phyloP scores from a whole-genome alignment of 2,329 filamentous ascomycete genomes.

The Calonectria pseudoturangicola region DNA sequence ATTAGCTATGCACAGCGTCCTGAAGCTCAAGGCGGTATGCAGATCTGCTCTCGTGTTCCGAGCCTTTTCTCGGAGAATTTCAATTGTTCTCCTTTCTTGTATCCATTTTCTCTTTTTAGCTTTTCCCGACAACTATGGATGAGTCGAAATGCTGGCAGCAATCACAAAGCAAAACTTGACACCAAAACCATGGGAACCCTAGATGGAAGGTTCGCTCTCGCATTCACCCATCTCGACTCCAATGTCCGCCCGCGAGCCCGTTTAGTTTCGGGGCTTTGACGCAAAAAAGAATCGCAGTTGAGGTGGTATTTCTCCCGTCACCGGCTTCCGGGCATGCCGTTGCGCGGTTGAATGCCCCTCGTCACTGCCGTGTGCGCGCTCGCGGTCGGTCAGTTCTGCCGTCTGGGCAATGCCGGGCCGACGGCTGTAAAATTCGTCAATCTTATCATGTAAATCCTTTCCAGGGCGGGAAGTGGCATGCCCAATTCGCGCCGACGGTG shows the following conservation, averaged over 20 bases:
- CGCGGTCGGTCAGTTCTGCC: background rate
- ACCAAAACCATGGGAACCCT: conserved; percentile 3
- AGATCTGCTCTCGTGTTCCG: no score
- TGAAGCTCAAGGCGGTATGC: no score
- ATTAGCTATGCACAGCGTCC: background rate
- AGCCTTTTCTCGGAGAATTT: no score
- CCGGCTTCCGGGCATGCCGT: conserved; percentile 8
- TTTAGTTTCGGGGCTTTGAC: background rate
- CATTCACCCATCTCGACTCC: background rate
- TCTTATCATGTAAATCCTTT: conserved; percentile 28
- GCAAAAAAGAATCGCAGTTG: background rate
- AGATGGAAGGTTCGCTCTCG: background rate
- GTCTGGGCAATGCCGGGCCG: conserved; percentile 17
- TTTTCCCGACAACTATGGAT: background rate
- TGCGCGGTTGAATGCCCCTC: background rate
- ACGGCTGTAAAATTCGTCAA: conserved; percentile 21
- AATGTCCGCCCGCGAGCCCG: background rate
- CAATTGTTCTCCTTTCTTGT: background rate
- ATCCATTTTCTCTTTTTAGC: background rate
- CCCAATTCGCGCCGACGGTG: conserved; percentile 1
- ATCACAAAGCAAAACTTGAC: conserved; percentile 13
- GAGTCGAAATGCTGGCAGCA: background rate
- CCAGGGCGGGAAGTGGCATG: conserved; percentile 19
- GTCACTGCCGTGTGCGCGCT: background rate
- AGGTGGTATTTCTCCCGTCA: background rate